These are phyloP conservation scores for Artemisia annua DNA, from an alignment of 129 eudicot genomes.

Conservation along the genomic window DNA sequence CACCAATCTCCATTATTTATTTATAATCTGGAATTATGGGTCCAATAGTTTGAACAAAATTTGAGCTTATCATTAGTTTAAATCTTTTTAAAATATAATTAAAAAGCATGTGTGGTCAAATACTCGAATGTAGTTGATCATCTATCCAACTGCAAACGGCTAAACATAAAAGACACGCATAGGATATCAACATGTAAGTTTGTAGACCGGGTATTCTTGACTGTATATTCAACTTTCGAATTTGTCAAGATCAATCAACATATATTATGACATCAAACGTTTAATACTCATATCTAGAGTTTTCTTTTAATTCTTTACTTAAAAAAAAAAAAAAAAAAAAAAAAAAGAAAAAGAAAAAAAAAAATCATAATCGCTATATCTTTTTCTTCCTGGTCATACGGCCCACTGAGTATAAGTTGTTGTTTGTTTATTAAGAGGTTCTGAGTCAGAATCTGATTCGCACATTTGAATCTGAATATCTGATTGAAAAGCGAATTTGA, in stretches of 20 bases:
- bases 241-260: constrained; percentile 2
- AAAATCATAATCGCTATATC: background rate
- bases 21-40: background rate
- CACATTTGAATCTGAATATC: no score
- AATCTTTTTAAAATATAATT: background rate
- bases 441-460: no score
- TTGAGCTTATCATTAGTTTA: background rate
- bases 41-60: background rate
- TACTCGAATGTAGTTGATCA: no score
- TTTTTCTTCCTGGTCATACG: background rate
- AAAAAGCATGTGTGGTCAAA: background rate
- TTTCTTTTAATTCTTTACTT: no score
- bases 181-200: background rate
- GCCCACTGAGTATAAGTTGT: no score
- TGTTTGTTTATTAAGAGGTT: no score
- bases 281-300: no score
- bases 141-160: background rate
- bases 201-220: constrained; percentile 1
- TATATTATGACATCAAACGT: no score
- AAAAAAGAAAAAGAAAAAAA: no score
- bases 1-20: background rate
- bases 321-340: no score
- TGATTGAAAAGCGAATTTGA: no score
- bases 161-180: no score
- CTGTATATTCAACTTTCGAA: background rate